Evolutionary conservation across 306 rosid species (phyloP).

Genomic region (Hippophae rhamnoides): DNA sequence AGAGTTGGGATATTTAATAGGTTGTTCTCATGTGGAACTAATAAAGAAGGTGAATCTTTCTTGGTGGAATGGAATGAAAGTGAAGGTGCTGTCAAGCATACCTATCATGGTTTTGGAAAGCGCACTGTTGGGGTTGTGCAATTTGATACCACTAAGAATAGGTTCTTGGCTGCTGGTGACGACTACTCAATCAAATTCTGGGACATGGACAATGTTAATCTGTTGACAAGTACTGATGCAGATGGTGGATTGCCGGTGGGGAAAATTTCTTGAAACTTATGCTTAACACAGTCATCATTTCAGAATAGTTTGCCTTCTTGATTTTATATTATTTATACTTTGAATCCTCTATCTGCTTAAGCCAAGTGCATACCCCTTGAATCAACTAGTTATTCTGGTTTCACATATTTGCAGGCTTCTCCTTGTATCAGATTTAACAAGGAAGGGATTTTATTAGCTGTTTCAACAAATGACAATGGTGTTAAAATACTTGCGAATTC

Average conservation of each 20-base stretch:
- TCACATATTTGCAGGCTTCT: conserved; percentile 59
- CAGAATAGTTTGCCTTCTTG: neutral
- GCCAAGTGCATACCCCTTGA: conserved; percentile 7
- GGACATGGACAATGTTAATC: conserved; percentile 82
- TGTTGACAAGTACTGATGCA: conserved; percentile 58
- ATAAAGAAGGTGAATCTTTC: conserved; percentile 94
- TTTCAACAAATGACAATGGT: conserved; percentile 77
- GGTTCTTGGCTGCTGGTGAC: conserved; percentile 93
- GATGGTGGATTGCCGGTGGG: conserved; percentile 88
- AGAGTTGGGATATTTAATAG: conserved; percentile 31
- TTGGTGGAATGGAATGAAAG: conserved; percentile 99
- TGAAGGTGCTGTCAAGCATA: conserved; percentile 95
- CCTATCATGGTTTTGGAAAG: conserved; percentile 84
- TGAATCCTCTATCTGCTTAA: conserved; percentile 5
- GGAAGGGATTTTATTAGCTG: conserved; percentile 86
- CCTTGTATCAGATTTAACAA: conserved; percentile 91
- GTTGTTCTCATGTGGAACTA: conserved; percentile 94
- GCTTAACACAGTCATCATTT: neutral
- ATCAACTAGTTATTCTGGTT: conserved; percentile 27
- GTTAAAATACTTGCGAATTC: conserved; percentile 80
- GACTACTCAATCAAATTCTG: conserved; percentile 76
- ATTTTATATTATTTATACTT: neutral
- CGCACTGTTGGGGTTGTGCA: conserved; percentile 83
- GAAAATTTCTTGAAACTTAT: conserved; percentile 1
- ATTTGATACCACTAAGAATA: conserved; percentile 93